These are phyloP conservation scores for Calocybe indica DNA, from an alignment of 768 basidiomycete genomes.

Conservation along the genomic window DNA sequence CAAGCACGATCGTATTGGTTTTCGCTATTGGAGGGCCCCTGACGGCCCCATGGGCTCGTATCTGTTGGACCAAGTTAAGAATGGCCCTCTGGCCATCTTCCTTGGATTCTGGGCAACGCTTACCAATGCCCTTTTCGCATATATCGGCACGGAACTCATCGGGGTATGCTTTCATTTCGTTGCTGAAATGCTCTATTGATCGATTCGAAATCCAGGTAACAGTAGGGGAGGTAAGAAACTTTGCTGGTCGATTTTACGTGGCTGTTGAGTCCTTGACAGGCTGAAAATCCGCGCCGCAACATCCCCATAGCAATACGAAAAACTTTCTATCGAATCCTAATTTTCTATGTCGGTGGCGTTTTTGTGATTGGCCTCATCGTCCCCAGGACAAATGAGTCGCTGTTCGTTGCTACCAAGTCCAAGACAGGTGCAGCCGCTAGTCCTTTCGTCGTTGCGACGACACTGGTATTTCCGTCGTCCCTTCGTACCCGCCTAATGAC, in stretches of 20 bases:
- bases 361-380: constrained; percentile 71
- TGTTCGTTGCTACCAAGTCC: constrained; percentile 39
- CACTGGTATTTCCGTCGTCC: constrained; percentile 18
- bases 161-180: constrained; percentile 41
- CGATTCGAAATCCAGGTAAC: constrained; percentile 24
- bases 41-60: constrained; percentile 55
- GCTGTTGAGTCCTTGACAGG: constrained; percentile 24
- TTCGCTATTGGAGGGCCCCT: constrained; percentile 42
- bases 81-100: constrained; percentile 47
- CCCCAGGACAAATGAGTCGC: constrained; percentile 47
- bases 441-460: constrained; percentile 54
- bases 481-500: not conserved
- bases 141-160: constrained; percentile 72
- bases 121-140: constrained; percentile 69
- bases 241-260: not conserved
- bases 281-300: constrained; percentile 67
- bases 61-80: constrained; percentile 41
- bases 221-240: constrained; percentile 34
- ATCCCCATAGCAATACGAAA: constrained; percentile 66
- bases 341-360: constrained; percentile 66
- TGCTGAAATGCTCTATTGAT: not conserved
- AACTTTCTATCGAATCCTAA: constrained; percentile 52
- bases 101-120: constrained; percentile 69
- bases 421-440: constrained; percentile 54
- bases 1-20: constrained; percentile 40